phyloP scores from a whole-genome alignment of 129 eudicot genomes.

The Lactuca saligna region DNA sequence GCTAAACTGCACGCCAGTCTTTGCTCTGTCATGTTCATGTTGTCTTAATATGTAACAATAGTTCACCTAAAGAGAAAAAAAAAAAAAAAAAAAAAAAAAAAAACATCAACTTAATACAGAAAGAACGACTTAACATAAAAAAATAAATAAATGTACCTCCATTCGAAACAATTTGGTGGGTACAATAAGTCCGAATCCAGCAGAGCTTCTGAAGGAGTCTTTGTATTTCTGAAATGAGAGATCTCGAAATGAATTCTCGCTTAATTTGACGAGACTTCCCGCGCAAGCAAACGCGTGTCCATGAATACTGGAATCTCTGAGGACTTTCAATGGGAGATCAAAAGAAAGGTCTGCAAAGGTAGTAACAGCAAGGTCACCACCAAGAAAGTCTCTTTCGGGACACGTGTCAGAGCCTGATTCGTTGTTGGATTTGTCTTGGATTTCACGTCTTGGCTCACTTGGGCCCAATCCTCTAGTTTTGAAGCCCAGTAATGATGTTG shows the following conservation, averaged over 20 bases:
- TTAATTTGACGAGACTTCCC: constrained; percentile 66
- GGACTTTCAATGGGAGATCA: constrained; percentile 75
- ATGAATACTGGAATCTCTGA: constrained; percentile 76
- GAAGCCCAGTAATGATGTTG: constrained; percentile 66
- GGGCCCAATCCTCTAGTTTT: constrained; percentile 75
- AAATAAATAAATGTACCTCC: constrained; percentile 60
- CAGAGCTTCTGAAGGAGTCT: constrained; percentile 72
- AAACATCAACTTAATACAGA: neutral
- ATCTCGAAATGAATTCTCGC: constrained; percentile 54
- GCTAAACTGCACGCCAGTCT: constrained; percentile 82
- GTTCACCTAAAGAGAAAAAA: constrained; percentile 52
- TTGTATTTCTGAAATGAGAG: constrained; percentile 52
- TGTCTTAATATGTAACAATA: constrained; percentile 76
- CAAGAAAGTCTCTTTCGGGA: constrained; percentile 63
- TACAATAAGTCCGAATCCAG: constrained; percentile 71
- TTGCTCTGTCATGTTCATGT: constrained; percentile 67
- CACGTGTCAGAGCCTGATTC: constrained; percentile 32
- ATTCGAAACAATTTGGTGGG: constrained; percentile 84
- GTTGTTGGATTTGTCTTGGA: constrained; percentile 25
- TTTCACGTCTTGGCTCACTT: constrained; percentile 59
- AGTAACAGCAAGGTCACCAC: constrained; percentile 89
- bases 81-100: neutral
- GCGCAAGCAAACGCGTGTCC: constrained; percentile 77
- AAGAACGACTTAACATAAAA: neutral
- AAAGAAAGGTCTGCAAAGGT: constrained; percentile 92